Percentiles rank a stretch among this genome's conserved stretches.
These are phyloP conservation scores for Rubus idaeus DNA, from an alignment of 306 rosid species.

Conservation along the genomic window DNA sequence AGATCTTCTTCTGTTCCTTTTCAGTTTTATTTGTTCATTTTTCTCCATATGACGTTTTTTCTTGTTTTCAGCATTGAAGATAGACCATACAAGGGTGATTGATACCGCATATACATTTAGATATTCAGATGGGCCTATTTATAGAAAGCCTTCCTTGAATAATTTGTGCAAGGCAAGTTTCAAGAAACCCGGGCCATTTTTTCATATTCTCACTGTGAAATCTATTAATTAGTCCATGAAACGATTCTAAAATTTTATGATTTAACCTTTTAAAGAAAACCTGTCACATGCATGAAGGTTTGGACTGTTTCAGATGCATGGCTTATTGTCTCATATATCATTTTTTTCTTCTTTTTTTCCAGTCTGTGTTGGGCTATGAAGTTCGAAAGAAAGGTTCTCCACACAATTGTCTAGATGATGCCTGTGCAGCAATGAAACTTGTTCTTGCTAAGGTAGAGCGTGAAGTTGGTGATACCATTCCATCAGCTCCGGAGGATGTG, in stretches of 20 bases:
- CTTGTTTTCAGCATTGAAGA: constrained; percentile 58
- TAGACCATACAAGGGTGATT: constrained; percentile 69
- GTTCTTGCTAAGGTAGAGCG: constrained; percentile 67
- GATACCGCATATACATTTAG: constrained; percentile 81
- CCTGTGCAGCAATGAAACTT: constrained; percentile 91
- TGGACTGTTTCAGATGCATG: background rate
- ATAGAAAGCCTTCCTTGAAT: constrained; percentile 70
- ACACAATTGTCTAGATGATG: constrained; percentile 89
- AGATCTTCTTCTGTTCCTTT: constrained; percentile 1
- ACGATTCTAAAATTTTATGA: background rate
- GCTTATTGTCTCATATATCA: constrained; percentile 12
- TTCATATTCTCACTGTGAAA: constrained; percentile 3
- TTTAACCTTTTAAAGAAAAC: background rate
- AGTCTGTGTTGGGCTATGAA: constrained; percentile 66
- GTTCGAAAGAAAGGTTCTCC: constrained; percentile 64
- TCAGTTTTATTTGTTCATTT: constrained; percentile 13
- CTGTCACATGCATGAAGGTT: constrained; percentile 3
- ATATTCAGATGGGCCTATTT: constrained; percentile 40
- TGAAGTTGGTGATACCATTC: constrained; percentile 45
- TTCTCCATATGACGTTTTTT: background rate
- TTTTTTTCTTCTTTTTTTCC: constrained; percentile 15
- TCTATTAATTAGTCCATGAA: constrained; percentile 12
- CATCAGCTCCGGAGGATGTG: constrained; percentile 53
- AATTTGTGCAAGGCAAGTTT: constrained; percentile 78
- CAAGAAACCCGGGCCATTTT: constrained; percentile 5